Conservation (phyloP, 805 yeast genomes). For the Zygotorulaspora florentina region DNA sequence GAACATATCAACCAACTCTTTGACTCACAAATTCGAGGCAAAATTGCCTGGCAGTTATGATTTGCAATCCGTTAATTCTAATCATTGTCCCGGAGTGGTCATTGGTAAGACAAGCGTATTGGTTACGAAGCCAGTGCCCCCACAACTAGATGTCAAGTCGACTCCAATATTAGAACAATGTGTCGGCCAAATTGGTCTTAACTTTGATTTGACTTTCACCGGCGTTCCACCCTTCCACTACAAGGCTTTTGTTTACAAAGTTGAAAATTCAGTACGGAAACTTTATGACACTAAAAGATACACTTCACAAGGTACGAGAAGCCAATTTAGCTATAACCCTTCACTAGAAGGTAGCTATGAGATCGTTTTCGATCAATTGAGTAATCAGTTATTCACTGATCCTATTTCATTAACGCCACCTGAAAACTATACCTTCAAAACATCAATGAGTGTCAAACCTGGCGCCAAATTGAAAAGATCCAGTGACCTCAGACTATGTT, state of each 20-base stretch:
- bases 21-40: slow-evolving; percentile 37
- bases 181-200: slow-evolving; percentile 86
- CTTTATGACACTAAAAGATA: slow-evolving; percentile 37
- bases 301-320: slow-evolving; percentile 42
- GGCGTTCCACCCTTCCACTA: slow-evolving; percentile 84
- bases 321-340: slow-evolving; percentile 68
- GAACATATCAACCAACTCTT: slow-evolving; percentile 27
- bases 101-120: slow-evolving; percentile 50
- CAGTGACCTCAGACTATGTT: slow-evolving; percentile 38
- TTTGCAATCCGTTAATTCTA: slow-evolving; percentile 51
- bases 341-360: slow-evolving; percentile 75
- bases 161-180: slow-evolving; percentile 73
- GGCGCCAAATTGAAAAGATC: slow-evolving; percentile 40
- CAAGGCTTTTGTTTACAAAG: slow-evolving; percentile 55
- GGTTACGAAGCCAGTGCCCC: slow-evolving; percentile 57
- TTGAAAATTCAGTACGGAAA: slow-evolving; percentile 33
- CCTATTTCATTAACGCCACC: slow-evolving; percentile 36
- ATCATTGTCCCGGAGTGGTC: slow-evolving; percentile 63
- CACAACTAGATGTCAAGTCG: slow-evolving; percentile 41
- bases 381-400: slow-evolving; percentile 58
- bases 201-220: slow-evolving; percentile 58
- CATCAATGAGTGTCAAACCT: slow-evolving; percentile 70
- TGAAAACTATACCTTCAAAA: slow-evolving; percentile 52
- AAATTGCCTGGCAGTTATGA: slow-evolving; percentile 63
- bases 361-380: slow-evolving; percentile 60